Evolutionary conservation across 495 filamentous ascomycete genomes (phyloP).

Genomic region (Aspergillus affinis): DNA sequence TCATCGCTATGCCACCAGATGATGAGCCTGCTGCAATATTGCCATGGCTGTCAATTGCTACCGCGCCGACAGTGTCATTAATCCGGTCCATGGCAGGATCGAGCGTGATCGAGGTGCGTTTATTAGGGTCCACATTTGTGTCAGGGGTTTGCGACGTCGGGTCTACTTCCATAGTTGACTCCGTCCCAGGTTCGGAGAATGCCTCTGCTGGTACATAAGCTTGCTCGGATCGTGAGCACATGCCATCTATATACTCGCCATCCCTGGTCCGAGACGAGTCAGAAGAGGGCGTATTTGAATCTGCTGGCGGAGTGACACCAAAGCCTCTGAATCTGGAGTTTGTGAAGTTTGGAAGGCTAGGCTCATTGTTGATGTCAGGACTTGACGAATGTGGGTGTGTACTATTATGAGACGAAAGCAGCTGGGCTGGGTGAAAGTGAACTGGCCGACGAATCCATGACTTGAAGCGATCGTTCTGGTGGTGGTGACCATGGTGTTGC

Average conservation of each 20-base stretch:
- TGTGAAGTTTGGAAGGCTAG: not conserved
- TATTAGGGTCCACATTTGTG: conserved; percentile 2
- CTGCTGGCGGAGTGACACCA: conserved; percentile 5
- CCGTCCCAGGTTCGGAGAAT: no score
- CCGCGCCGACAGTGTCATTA: conserved; percentile 92
- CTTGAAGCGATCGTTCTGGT: conserved; percentile 19
- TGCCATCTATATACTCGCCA: conserved; percentile 13
- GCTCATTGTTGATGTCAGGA: not conserved
- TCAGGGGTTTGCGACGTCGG: not conserved
- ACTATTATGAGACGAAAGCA: conserved; percentile 16
- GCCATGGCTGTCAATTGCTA: conserved; percentile 81
- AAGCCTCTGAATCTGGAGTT: not conserved
- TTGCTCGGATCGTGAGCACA: not conserved
- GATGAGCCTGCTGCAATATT: conserved; percentile 96
- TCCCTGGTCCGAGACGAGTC: conserved; percentile 2
- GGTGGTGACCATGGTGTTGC: conserved; percentile 14
- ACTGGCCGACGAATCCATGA: conserved; percentile 22
- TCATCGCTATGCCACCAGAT: conserved; percentile 99
- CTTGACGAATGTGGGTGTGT: conserved; percentile 10
- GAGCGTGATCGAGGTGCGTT: not conserved
- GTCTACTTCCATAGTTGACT: conserved; percentile 5
- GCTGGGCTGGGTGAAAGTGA: conserved; percentile 11
- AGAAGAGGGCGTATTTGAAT: not conserved
- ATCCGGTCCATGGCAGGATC: conserved; percentile 48
- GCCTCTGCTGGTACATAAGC: not conserved